phyloP scores from a whole-genome alignment of 768 basidiomycete genomes.

The Kwoniella bestiolae region DNA sequence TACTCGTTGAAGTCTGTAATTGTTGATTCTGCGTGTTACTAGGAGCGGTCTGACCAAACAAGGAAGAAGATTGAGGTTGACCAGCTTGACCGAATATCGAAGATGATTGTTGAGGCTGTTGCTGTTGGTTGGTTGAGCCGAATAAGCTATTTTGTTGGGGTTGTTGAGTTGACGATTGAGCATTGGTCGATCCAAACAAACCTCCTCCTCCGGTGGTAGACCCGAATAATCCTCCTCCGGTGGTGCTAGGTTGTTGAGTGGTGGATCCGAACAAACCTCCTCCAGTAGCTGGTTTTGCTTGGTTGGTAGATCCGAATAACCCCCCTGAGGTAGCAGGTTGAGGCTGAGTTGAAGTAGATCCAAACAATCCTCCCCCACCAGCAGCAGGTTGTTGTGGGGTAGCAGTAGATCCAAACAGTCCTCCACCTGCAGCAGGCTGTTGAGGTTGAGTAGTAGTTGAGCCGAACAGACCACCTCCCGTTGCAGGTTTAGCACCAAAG shows the following conservation, averaged over 20 bases:
- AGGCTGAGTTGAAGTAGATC: not conserved
- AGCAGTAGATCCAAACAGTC: constrained; percentile 11
- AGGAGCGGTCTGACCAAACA: constrained; percentile 27
- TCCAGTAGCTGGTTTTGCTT: constrained; percentile 3
- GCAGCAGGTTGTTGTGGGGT: not conserved
- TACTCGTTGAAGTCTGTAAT: constrained; percentile 18
- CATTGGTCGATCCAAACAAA: constrained; percentile 18
- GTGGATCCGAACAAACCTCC: constrained; percentile 28
- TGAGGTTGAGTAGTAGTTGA: constrained; percentile 16
- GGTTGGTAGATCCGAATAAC: constrained; percentile 16
- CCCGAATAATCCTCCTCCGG: constrained; percentile 8
- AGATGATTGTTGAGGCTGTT: constrained; percentile 10
- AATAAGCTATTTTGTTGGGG: constrained; percentile 21
- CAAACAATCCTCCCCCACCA: constrained; percentile 10
- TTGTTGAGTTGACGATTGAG: too few species aligned
- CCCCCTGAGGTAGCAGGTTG: not conserved
- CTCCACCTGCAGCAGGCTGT: constrained; percentile 4
- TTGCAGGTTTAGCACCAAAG: constrained; percentile 22
- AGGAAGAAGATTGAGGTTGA: constrained; percentile 14
- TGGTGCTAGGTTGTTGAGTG: constrained; percentile 24
- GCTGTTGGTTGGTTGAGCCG: constrained; percentile 22
- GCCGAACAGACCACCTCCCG: constrained; percentile 8
- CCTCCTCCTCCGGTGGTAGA: constrained; percentile 10
- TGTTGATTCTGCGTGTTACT: constrained; percentile 14
- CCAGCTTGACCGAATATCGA: constrained; percentile 28